phyloP scores from a whole-genome alignment of 2,329 filamentous ascomycete species.

The Gyromitra esculenta region DNA sequence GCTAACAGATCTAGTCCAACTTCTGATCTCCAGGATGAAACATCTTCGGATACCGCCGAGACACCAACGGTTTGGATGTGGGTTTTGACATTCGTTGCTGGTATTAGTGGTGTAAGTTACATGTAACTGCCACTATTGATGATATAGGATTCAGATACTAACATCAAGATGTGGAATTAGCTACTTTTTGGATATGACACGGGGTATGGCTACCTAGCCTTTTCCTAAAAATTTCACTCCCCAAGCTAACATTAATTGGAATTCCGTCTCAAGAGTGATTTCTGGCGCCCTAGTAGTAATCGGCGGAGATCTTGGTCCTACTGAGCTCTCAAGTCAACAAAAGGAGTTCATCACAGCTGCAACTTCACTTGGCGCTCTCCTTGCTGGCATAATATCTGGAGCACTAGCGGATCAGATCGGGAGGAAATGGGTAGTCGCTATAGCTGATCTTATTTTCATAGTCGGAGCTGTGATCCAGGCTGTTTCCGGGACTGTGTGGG shows the following conservation, averaged over 20 bases:
- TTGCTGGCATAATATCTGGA: conserved; percentile 39
- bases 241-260: conserved; percentile 4
- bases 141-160: conserved; percentile 1
- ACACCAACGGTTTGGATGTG: conserved; percentile 50
- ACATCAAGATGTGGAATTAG: conserved; percentile 17
- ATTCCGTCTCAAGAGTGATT: conserved; percentile 26
- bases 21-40: conserved; percentile 11
- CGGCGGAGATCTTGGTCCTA: conserved; percentile 34
- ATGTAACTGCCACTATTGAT: not conserved
- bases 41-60: conserved; percentile 4
- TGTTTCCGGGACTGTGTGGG: conserved; percentile 34
- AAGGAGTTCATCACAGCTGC: conserved; percentile 51
- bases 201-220: conserved; percentile 21
- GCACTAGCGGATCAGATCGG: conserved; percentile 46
- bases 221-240: not conserved
- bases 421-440: conserved; percentile 49
- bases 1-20: not conserved
- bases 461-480: conserved; percentile 47
- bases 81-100: conserved; percentile 47
- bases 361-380: conserved; percentile 46
- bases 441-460: conserved; percentile 48
- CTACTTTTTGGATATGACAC: conserved; percentile 49
- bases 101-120: conserved; percentile 45
- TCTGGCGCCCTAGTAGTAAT: conserved; percentile 49
- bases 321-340: conserved; percentile 46